These are phyloP conservation scores for Paraphysoderma sedebokerense DNA, from an alignment of 371 early-diverging fungal genomes.

Conservation along the genomic window DNA sequence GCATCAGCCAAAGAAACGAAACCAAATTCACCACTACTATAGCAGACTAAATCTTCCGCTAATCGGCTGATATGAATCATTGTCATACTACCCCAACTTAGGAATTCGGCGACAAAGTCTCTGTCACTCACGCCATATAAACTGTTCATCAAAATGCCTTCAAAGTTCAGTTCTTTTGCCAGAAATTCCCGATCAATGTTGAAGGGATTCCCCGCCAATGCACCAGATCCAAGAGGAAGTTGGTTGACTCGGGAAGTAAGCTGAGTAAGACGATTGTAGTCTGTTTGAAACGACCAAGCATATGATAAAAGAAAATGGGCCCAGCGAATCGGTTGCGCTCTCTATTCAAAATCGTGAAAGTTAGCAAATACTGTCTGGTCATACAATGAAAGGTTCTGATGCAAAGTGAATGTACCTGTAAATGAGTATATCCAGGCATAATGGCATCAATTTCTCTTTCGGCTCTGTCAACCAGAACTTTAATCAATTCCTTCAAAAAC, in stretches of 20 bases:
- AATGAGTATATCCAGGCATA: slow-evolving; percentile 95
- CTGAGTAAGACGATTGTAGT: slow-evolving; percentile 66
- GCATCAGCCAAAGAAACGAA: slow-evolving; percentile 85
- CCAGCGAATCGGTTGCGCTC: slow-evolving; percentile 97
- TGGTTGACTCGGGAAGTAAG: slow-evolving; percentile 59
- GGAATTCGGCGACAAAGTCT: slow-evolving; percentile 89
- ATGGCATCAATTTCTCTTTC: slow-evolving; percentile 72
- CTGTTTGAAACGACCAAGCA: slow-evolving; percentile 77
- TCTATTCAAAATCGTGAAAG: slow-evolving; percentile 18
- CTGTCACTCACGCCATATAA: slow-evolving; percentile 83
- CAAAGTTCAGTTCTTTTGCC: slow-evolving; percentile 73
- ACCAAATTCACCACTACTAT: slow-evolving; percentile 78
- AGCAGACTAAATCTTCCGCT: slow-evolving; percentile 89
- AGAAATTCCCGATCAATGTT: slow-evolving; percentile 76
- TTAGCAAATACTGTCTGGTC: neutral
- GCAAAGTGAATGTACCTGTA: slow-evolving; percentile 37
- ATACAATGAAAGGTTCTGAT: neutral
- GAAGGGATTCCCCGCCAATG: slow-evolving; percentile 95
- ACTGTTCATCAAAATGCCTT: slow-evolving; percentile 57
- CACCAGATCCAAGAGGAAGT: slow-evolving; percentile 83
- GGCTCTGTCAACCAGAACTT: slow-evolving; percentile 57
- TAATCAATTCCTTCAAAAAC: slow-evolving; percentile 41
- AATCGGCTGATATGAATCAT: slow-evolving; percentile 84
- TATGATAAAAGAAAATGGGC: slow-evolving; percentile 73
- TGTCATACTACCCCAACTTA: slow-evolving; percentile 72